Percentiles rank a stretch among this genome's conserved stretches.
Conservation (phyloP, 2,329 filamentous ascomycete genomes). For the Neonectria magnoliae region DNA sequence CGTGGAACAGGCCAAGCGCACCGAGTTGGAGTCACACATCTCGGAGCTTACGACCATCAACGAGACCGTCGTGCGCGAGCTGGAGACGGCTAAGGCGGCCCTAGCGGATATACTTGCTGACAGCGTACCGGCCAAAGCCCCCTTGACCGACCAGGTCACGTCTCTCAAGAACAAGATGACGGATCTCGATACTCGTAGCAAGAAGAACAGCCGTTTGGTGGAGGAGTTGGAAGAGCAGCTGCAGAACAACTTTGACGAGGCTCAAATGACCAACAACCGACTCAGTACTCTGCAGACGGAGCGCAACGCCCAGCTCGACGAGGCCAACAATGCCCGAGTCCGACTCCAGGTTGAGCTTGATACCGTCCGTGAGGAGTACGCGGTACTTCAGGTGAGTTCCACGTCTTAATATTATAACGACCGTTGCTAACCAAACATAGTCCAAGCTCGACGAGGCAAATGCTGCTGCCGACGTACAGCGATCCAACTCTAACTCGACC, state of each 20-base stretch:
- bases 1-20: slow-evolving; percentile 67
- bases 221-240: slow-evolving; percentile 98
- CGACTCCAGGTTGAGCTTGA: slow-evolving; percentile 77
- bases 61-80: slow-evolving; percentile 67
- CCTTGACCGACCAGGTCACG: slow-evolving; percentile 65
- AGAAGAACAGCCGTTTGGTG: slow-evolving; percentile 90
- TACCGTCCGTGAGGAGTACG: slow-evolving; percentile 73
- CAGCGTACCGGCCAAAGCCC: slow-evolving; percentile 50
- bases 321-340: slow-evolving; percentile 73
- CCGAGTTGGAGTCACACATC: slow-evolving; percentile 66
- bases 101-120: slow-evolving; percentile 64
- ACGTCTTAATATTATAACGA: neutral
- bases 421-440: slow-evolving; percentile 51
- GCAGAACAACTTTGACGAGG: slow-evolving; percentile 93
- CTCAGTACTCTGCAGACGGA: slow-evolving; percentile 84
- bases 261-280: slow-evolving; percentile 84
- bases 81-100: slow-evolving; percentile 68
- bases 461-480: slow-evolving; percentile 57
- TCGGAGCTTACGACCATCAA: slow-evolving; percentile 67
- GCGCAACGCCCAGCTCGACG: slow-evolving; percentile 79
- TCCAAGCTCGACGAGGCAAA: slow-evolving; percentile 67
- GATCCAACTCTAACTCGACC: slow-evolving; percentile 73
- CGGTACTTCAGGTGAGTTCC: slow-evolving; percentile 76
- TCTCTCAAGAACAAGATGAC: slow-evolving; percentile 73
- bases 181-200: slow-evolving; percentile 74